Evolutionary conservation across 192 early-diverging fungal genomes (phyloP).

Genomic region (Lunasporangiospora selenospora): DNA sequence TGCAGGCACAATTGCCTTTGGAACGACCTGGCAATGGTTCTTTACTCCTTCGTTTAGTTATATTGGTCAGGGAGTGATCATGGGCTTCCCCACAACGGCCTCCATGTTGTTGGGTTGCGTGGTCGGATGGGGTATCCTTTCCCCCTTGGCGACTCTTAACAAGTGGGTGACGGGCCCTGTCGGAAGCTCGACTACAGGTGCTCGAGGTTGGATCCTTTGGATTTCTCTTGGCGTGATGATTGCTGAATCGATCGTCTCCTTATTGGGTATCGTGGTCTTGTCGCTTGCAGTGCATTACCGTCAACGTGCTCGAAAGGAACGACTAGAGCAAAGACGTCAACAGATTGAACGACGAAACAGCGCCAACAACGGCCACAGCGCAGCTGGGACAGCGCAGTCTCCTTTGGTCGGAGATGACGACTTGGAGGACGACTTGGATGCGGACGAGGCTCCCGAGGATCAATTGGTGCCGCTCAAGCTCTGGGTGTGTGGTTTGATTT

Average conservation of each 20-base stretch:
- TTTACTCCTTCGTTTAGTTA: slow-evolving; percentile 77
- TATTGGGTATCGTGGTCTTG: slow-evolving; percentile 55
- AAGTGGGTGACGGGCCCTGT: slow-evolving; percentile 79
- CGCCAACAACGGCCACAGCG: no score
- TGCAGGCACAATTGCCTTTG: slow-evolving; percentile 56
- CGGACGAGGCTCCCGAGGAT: slow-evolving; percentile 54
- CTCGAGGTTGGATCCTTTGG: slow-evolving; percentile 83
- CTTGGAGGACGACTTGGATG: slow-evolving; percentile 3
- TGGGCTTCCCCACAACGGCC: slow-evolving; percentile 78
- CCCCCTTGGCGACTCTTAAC: slow-evolving; percentile 68
- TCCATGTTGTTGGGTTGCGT: slow-evolving; percentile 75
- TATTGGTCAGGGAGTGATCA: slow-evolving; percentile 81
- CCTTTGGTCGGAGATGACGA: slow-evolving; percentile 10
- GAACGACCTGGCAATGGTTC: slow-evolving; percentile 69
- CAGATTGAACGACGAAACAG: no score
- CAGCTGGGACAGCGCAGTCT: no score
- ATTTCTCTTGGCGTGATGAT: slow-evolving; percentile 83
- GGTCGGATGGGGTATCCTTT: slow-evolving; percentile 79
- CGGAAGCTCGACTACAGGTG: slow-evolving; percentile 70
- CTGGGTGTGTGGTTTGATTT: slow-evolving; percentile 68
- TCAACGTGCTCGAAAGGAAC: no score
- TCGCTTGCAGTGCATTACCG: slow-evolving; percentile 51
- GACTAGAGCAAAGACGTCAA: no score
- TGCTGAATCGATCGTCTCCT: slow-evolving; percentile 70
- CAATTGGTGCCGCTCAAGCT: slow-evolving; percentile 68